Evolutionary conservation across 495 filamentous ascomycete genomes (phyloP).

Genomic region (Amorphotheca resinae): DNA sequence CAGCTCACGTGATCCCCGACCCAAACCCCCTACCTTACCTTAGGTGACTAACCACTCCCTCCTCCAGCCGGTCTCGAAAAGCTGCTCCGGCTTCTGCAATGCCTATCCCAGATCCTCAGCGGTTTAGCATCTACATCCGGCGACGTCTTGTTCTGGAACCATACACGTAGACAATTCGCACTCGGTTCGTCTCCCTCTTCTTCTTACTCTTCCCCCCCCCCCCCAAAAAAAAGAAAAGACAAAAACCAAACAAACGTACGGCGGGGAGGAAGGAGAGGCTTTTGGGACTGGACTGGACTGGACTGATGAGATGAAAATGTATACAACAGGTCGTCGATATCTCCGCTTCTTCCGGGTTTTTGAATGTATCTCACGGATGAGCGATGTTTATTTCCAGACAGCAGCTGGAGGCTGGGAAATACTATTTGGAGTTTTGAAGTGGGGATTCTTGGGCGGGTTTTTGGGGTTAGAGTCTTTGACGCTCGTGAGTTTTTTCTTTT

Average conservation of each 20-base stretch:
- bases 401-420: background rate
- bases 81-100: slow-evolving; percentile 47
- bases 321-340: slow-evolving; percentile 37
- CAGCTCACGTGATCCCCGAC: slow-evolving; percentile 10
- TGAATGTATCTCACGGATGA: too few relatives aligned
- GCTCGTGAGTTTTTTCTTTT: slow-evolving; percentile 19
- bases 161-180: slow-evolving; percentile 10
- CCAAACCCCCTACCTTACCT: too few relatives aligned
- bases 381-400: too few relatives aligned
- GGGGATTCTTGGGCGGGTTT: slow-evolving; percentile 35
- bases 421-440: slow-evolving; percentile 26
- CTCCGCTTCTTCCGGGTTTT: slow-evolving; percentile 53
- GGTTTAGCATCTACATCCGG: slow-evolving; percentile 21
- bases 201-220: too few relatives aligned
- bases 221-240: too few relatives aligned
- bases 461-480: slow-evolving; percentile 33
- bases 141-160: slow-evolving; percentile 12
- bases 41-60: too few relatives aligned
- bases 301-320: too few relatives aligned
- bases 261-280: background rate
- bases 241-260: background rate
- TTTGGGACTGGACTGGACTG: too few relatives aligned
- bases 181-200: slow-evolving; percentile 11
- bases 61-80: slow-evolving; percentile 45
- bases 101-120: slow-evolving; percentile 35